phyloP scores from a whole-genome alignment of 768 basidiomycete genomes.

The Boletus barrowsii region DNA sequence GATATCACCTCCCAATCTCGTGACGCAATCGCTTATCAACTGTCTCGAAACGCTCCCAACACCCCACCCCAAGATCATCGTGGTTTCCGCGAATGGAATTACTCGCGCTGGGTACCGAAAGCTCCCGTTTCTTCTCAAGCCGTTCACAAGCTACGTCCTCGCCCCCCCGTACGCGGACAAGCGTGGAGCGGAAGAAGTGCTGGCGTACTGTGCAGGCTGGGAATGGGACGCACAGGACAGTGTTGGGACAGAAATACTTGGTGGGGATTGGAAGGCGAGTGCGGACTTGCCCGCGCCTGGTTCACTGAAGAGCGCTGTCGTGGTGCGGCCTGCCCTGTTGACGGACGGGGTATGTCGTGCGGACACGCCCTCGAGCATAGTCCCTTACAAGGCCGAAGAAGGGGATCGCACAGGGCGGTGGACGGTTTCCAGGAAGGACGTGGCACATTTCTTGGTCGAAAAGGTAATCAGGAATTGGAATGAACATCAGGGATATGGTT shows the following conservation, averaged over 20 bases:
- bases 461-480: constrained; percentile 46
- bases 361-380: constrained; percentile 18
- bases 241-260: constrained; percentile 41
- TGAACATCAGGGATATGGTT: too few relatives aligned
- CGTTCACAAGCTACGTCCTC: constrained; percentile 48
- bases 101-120: constrained; percentile 41
- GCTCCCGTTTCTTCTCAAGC: constrained; percentile 48
- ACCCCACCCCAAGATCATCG: constrained; percentile 46
- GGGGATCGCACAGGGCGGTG: constrained; percentile 41
- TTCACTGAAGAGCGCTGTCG: constrained; percentile 38
- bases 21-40: constrained; percentile 56
- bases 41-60: constrained; percentile 52
- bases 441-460: constrained; percentile 62
- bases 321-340: constrained; percentile 57
- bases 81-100: constrained; percentile 52
- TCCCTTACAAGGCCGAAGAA: constrained; percentile 43
- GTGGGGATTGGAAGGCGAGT: constrained; percentile 40
- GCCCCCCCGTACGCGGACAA: constrained; percentile 56
- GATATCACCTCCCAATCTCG: constrained; percentile 52
- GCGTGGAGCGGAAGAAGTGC: constrained; percentile 50
- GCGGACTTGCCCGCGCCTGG: constrained; percentile 39
- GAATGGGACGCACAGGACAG: constrained; percentile 48
- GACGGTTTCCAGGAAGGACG: constrained; percentile 60
- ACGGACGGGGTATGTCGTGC: constrained; percentile 52
- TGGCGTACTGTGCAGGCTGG: constrained; percentile 49